Evolutionary conservation across 441 rosid species (phyloP).

Genomic region (Populus tomentosa): DNA sequence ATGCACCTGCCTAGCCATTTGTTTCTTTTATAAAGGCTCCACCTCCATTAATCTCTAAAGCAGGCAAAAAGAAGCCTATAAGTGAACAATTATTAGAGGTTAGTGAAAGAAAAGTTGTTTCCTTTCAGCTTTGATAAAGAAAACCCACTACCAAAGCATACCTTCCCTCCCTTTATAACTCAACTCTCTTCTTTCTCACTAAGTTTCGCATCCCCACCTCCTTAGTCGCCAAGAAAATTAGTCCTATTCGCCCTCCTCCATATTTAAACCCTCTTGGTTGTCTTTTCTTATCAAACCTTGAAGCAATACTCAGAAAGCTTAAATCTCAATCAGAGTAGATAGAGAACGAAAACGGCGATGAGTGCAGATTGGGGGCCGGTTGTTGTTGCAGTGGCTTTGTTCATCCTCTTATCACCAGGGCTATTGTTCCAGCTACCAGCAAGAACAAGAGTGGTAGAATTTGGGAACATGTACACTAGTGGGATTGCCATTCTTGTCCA

Average conservation of each 20-base stretch:
- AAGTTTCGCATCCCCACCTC: slow-evolving; percentile 50
- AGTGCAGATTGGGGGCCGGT: slow-evolving; percentile 88
- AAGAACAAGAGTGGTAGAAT: slow-evolving; percentile 66
- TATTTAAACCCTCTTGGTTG: slow-evolving; percentile 7
- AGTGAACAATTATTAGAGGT: slow-evolving; percentile 21
- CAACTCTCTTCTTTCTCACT: slow-evolving; percentile 24
- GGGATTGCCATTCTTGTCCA: slow-evolving; percentile 82
- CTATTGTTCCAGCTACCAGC: slow-evolving; percentile 79
- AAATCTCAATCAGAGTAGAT: not conserved
- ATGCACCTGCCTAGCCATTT: slow-evolving; percentile 7
- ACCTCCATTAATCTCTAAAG: slow-evolving; percentile 19
- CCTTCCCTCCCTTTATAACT: slow-evolving; percentile 40
- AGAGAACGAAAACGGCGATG: slow-evolving; percentile 29
- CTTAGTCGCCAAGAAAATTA: slow-evolving; percentile 49
- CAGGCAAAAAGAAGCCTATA: slow-evolving; percentile 24
- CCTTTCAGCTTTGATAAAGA: slow-evolving; percentile 28
- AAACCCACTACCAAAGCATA: slow-evolving; percentile 37
- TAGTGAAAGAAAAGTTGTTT: slow-evolving; percentile 11
- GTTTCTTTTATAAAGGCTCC: slow-evolving; percentile 19
- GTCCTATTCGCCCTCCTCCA: slow-evolving; percentile 15
- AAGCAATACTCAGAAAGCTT: not conserved
- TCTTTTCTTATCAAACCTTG: not conserved
- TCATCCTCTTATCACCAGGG: slow-evolving; percentile 85
- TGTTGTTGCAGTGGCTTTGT: slow-evolving; percentile 54
- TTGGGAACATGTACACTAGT: slow-evolving; percentile 91